Evolutionary conservation across 2,329 filamentous ascomycete species (phyloP).

Genomic region (Beauveria varroae): DNA sequence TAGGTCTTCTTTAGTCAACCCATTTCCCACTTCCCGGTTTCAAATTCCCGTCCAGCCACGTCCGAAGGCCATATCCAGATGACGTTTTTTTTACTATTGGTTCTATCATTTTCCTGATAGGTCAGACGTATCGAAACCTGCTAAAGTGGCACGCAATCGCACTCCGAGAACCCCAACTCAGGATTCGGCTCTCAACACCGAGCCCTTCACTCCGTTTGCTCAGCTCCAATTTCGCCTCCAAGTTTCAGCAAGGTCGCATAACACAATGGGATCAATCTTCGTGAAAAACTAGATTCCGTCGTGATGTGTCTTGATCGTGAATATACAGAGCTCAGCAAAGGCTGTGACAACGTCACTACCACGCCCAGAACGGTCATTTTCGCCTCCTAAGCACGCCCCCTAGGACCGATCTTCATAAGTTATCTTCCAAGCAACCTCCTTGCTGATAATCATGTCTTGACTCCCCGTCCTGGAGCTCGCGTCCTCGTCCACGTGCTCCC

Average conservation of each 20-base stretch:
- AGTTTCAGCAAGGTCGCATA: too few species aligned
- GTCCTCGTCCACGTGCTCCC: slow-evolving; percentile 7
- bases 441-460: slow-evolving; percentile 16
- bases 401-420: slow-evolving; percentile 9
- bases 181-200: background rate
- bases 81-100: background rate
- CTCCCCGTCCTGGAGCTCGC: slow-evolving; percentile 12
- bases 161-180: background rate
- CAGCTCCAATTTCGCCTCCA: background rate
- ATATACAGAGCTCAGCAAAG: background rate
- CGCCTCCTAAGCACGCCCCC: background rate
- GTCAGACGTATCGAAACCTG: background rate
- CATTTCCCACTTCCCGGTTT: background rate
- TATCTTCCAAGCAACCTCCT: slow-evolving; percentile 14
- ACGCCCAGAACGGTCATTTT: background rate
- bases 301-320: background rate
- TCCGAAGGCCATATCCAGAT: background rate
- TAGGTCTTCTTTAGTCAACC: background rate
- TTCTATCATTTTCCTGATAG: background rate
- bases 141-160: background rate
- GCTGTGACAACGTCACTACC: background rate
- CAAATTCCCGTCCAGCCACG: background rate
- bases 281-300: background rate
- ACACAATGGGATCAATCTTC: background rate
- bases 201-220: background rate